Percentiles rank a stretch among this genome's conserved stretches.
These are phyloP conservation scores for Penicillium waksmanii DNA, from an alignment of 495 filamentous ascomycete species.

Conservation along the genomic window DNA sequence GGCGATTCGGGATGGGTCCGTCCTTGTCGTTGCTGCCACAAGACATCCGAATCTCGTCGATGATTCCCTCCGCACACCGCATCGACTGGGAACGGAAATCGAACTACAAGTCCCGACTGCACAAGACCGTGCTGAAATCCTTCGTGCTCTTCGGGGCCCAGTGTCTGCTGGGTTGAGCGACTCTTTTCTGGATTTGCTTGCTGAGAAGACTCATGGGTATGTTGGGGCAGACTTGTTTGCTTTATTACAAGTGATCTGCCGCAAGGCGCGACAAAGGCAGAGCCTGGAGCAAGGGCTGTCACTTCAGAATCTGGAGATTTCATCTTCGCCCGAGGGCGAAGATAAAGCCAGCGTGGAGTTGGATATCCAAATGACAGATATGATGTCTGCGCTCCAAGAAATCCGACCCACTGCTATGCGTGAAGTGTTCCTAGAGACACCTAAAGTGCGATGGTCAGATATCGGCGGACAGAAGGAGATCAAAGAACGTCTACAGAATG, in stretches of 20 bases:
- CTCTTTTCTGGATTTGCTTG: conserved; percentile 48
- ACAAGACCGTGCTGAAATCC: conserved; percentile 70
- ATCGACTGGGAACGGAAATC: conserved; percentile 71
- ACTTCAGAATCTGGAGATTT: not conserved
- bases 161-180: conserved; percentile 35
- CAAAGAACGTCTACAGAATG: conserved; percentile 68
- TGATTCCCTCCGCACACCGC: conserved; percentile 65
- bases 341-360: conserved; percentile 21
- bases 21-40: conserved; percentile 76
- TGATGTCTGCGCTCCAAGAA: conserved; percentile 56
- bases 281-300: conserved; percentile 15
- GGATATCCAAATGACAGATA: conserved; percentile 50
- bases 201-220: conserved; percentile 67
- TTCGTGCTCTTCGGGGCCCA: conserved; percentile 52
- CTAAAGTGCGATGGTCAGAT: conserved; percentile 84
- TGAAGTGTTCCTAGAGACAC: conserved; percentile 85
- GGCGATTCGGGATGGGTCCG: conserved; percentile 41
- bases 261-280: conserved; percentile 45
- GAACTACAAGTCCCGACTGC: conserved; percentile 81
- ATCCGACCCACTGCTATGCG: conserved; percentile 84
- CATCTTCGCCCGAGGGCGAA: not conserved
- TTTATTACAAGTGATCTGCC: conserved; percentile 51
- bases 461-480: conserved; percentile 87
- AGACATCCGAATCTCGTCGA: conserved; percentile 77
- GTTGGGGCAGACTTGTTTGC: conserved; percentile 66